A percentile compares a stretch with the other conserved stretches of the same genome.
These are phyloP conservation scores for Aureobasidium sp. DNA, from an alignment of 2,329 filamentous ascomycete species.

Conservation along the genomic window DNA sequence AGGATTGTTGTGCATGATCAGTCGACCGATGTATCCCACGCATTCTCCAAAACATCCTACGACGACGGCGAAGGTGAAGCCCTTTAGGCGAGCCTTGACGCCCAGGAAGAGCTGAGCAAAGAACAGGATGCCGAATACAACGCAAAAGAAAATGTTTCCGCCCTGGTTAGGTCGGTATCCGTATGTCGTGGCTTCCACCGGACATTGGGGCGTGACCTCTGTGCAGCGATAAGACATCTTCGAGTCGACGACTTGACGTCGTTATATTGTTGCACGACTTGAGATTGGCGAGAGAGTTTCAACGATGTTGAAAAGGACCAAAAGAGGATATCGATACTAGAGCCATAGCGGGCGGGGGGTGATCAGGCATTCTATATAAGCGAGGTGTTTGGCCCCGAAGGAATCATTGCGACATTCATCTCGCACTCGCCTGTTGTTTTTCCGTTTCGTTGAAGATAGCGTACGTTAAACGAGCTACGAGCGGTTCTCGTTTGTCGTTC, in stretches of 20 bases:
- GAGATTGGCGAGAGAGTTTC: background rate
- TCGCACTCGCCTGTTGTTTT: slow-evolving; percentile 5
- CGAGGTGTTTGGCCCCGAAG: background rate
- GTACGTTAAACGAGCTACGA: slow-evolving; percentile 3
- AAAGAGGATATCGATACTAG: background rate
- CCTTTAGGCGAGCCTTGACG: slow-evolving; percentile 29
- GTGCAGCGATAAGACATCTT: slow-evolving; percentile 20
- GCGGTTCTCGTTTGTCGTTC: slow-evolving; percentile 3
- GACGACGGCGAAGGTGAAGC: slow-evolving; percentile 36
- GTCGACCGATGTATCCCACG: slow-evolving; percentile 38
- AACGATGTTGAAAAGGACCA: background rate
- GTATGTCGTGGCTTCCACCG: slow-evolving; percentile 34
- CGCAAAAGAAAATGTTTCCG: slow-evolving; percentile 35
- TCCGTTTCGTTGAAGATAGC: slow-evolving; percentile 14
- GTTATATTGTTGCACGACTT: slow-evolving; percentile 5
- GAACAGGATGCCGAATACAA: slow-evolving; percentile 30
- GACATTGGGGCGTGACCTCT: slow-evolving; percentile 27
- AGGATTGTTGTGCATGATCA: slow-evolving; percentile 38
- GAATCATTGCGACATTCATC: slow-evolving; percentile 12
- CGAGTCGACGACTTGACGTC: background rate
- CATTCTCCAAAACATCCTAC: slow-evolving; percentile 37
- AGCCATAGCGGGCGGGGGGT: background rate
- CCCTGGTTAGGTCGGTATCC: slow-evolving; percentile 35
- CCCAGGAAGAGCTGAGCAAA: slow-evolving; percentile 32
- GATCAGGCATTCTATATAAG: background rate